A percentile compares a stretch with the other conserved stretches of the same genome.
phyloP scores from a whole-genome alignment of 257 asterid genomes.

The Ehretia macrophylla region DNA sequence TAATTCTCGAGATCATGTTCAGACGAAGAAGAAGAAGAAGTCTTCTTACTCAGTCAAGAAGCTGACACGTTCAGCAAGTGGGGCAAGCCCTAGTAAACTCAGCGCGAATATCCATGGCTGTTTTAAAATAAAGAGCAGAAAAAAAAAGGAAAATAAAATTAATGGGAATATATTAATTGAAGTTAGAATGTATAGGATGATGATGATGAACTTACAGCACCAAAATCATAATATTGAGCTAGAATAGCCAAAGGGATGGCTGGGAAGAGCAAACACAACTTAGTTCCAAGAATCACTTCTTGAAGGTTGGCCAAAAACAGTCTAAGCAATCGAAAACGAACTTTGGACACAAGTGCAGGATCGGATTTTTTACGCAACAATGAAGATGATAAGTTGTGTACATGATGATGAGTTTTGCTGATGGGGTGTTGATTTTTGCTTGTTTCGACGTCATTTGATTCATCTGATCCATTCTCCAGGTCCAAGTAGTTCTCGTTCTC shows the following conservation, averaged over 20 bases:
- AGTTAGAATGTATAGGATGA: neutral
- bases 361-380: slow-evolving; percentile 23
- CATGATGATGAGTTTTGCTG: slow-evolving; percentile 8
- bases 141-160: too few species aligned
- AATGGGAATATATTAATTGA: too few species aligned
- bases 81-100: slow-evolving; percentile 41
- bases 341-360: slow-evolving; percentile 11
- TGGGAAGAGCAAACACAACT: slow-evolving; percentile 37
- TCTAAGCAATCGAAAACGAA: slow-evolving; percentile 9
- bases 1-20: too few species aligned
- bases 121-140: too few species aligned
- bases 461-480: slow-evolving; percentile 32
- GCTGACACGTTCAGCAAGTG: slow-evolving; percentile 46
- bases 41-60: slow-evolving; percentile 45
- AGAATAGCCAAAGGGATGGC: slow-evolving; percentile 38
- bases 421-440: slow-evolving; percentile 5
- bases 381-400: slow-evolving; percentile 20
- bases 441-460: neutral
- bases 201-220: slow-evolving; percentile 24
- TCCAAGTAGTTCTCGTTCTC: slow-evolving; percentile 20
- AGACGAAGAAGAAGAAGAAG: too few species aligned
- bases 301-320: slow-evolving; percentile 22
- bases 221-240: slow-evolving; percentile 23
- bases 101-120: slow-evolving; percentile 38
- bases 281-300: slow-evolving; percentile 36